Evolutionary conservation across 2,329 filamentous ascomycete genomes (phyloP).

Genomic region (Phyllosticta citriasiana): DNA sequence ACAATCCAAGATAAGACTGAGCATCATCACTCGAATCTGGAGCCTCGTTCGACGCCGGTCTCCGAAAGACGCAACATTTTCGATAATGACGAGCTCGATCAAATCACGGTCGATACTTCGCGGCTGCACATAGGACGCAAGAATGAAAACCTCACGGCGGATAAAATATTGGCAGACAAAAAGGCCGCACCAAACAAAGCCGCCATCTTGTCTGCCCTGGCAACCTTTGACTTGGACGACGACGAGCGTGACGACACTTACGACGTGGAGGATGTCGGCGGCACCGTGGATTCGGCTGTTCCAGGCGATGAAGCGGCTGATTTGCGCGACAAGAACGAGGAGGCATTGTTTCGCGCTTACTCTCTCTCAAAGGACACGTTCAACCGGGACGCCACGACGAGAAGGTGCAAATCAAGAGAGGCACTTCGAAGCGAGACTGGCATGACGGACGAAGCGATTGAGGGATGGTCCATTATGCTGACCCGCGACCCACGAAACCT

Average conservation of each 20-base stretch:
- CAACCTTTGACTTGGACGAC: constrained; percentile 84
- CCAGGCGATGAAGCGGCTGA: constrained; percentile 45
- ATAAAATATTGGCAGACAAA: constrained; percentile 58
- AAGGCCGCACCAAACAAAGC: constrained; percentile 63
- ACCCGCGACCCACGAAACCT: constrained; percentile 59
- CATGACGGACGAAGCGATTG: constrained; percentile 88
- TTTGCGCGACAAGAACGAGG: constrained; percentile 52
- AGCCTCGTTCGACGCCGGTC: constrained; percentile 49
- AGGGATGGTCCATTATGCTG: constrained; percentile 90
- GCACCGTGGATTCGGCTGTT: constrained; percentile 60
- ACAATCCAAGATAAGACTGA: constrained; percentile 13
- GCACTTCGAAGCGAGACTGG: constrained; percentile 65
- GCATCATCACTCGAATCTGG: constrained; percentile 29
- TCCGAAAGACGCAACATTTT: constrained; percentile 62
- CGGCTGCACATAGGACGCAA: constrained; percentile 72
- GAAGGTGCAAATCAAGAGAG: constrained; percentile 52
- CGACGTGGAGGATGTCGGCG: constrained; percentile 83
- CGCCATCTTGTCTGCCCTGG: constrained; percentile 77
- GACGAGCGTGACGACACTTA: constrained; percentile 97
- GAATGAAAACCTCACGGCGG: constrained; percentile 54
- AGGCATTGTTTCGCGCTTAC: constrained; percentile 63
- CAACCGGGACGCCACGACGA: constrained; percentile 58
- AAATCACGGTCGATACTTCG: constrained; percentile 54
- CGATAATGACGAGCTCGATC: constrained; percentile 71
- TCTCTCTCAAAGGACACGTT: constrained; percentile 57